phyloP scores from a whole-genome alignment of 208 protist species.

The Acanthamoeba castellanii region DNA sequence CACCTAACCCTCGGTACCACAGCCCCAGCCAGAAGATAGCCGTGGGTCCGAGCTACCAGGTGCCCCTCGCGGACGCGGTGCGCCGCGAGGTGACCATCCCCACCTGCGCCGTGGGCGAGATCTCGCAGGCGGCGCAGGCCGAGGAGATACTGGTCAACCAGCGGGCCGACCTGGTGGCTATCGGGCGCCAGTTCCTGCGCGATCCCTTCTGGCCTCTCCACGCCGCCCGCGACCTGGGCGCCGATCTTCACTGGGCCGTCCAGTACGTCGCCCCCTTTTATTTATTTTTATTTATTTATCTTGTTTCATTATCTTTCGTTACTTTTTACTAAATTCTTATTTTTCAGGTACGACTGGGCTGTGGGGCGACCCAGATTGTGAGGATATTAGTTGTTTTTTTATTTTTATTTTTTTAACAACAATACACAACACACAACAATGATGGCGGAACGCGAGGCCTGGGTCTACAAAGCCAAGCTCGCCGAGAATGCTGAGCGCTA shows the following conservation, averaged over 20 bases:
- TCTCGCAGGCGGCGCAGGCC: constrained; percentile 61
- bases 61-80: constrained; percentile 76
- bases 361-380: too few species aligned
- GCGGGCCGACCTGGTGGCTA: constrained; percentile 72
- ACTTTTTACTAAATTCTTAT: too few species aligned
- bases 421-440: too few species aligned
- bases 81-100: neutral
- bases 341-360: too few species aligned
- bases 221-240: constrained; percentile 66
- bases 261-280: constrained; percentile 64
- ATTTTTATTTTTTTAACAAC: too few species aligned
- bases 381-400: too few species aligned
- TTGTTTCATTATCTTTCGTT: too few species aligned
- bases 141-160: constrained; percentile 73
- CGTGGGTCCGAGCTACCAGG: constrained; percentile 74
- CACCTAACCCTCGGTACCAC: neutral
- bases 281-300: too few species aligned
- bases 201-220: constrained; percentile 81
- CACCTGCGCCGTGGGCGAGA: constrained; percentile 77
- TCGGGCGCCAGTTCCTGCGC: constrained; percentile 70
- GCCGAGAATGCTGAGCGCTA: too few species aligned
- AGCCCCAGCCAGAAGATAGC: constrained; percentile 24
- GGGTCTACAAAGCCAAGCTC: too few species aligned
- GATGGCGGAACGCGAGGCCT: too few species aligned
- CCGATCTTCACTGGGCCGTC: constrained; percentile 70